Base-by-base conservation (phyloP, 257 asterid species). In the Mentha longifolia region DNA sequence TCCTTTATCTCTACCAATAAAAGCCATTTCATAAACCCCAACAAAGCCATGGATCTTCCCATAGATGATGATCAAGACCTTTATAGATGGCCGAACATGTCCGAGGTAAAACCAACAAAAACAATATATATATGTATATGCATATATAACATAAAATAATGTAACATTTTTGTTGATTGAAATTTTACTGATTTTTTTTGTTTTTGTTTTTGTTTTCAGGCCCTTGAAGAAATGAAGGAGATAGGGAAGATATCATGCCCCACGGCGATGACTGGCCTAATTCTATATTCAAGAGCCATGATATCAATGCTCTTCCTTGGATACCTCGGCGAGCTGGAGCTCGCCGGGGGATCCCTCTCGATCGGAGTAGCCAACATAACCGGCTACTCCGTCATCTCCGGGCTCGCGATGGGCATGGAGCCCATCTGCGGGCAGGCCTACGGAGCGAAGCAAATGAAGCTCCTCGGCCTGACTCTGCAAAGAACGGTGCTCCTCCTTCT, bases 341-440 rank as follows among this genome's bases (percentile, higher is more conserved):
- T 94, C 0, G 99, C 99, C 0, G 99, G 96, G 0, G 99, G 99
- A 0, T 94, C 99, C 0, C 88, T 94, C 15, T 80, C 99, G 8
- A 94, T 94, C n/a, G 93, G 99, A 2, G 94, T 94, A 9, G 97
- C 98, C 1, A 93, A 93, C 77, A 93, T 93, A 56, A 93, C 95
- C 1, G 98, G 98, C 8, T 93, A 93, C 88, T 93, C 98, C n/a
- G 92, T 93, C 12, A 91, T 93, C 74, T 88, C 98, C 4, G 98
- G 99, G 17, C 70, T 94, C 7, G 97, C 99, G 28, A 89, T 94
- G 99, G 99, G 99, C 3, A 94, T 94, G 99, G 99, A 94, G 79
- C 97, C 99, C 35, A 89, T 94, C 10, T 91, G 97, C 67, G 97
- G 99, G 9, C 99, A 94, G 63, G 97, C 99, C 5, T 91, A 82